Conservation (phyloP, 2,329 filamentous ascomycete genomes). For the Cytospora chrysosperma region DNA sequence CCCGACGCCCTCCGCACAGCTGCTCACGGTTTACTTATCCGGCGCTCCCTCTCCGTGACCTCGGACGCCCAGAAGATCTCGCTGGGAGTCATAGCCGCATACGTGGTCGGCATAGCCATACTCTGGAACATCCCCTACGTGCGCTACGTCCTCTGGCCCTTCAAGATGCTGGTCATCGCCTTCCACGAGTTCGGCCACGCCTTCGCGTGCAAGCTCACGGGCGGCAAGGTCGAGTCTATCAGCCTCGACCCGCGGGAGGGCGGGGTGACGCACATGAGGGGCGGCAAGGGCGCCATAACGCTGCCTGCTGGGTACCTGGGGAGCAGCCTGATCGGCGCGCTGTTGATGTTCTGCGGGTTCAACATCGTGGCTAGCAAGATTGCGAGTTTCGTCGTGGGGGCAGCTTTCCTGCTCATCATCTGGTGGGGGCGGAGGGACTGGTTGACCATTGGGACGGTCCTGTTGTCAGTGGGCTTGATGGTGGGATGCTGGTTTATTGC, state of each 20-base stretch:
- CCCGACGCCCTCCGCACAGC: conserved; percentile 15
- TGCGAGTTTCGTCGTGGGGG: conserved; percentile 70
- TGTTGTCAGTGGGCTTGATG: conserved; percentile 68
- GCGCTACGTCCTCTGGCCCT: conserved; percentile 74
- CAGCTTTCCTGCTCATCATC: conserved; percentile 73
- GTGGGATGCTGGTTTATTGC: conserved; percentile 78
- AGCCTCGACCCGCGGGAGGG: conserved; percentile 74
- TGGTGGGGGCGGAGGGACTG: conserved; percentile 77
- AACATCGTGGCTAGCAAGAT: conserved; percentile 79
- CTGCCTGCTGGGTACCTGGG: conserved; percentile 77
- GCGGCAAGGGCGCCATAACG: conserved; percentile 68
- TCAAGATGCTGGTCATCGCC: conserved; percentile 85
- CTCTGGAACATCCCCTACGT: conserved; percentile 79
- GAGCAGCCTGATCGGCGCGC: conserved; percentile 71
- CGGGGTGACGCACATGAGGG: conserved; percentile 72
- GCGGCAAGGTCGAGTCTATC: conserved; percentile 72
- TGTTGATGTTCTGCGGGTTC: conserved; percentile 78
- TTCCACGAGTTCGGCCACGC: conserved; percentile 82
- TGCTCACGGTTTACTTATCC: conserved; percentile 35
- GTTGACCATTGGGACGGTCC: conserved; percentile 70
- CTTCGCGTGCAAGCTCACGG: conserved; percentile 68
- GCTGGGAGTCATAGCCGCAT: conserved; percentile 67
- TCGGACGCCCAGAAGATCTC: conserved; percentile 66
- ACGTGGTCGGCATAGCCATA: conserved; percentile 71
- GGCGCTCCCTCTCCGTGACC: conserved; percentile 56